Evolutionary conservation across 345 rosid species (phyloP).

Genomic region (Odontarrhena argentea): DNA sequence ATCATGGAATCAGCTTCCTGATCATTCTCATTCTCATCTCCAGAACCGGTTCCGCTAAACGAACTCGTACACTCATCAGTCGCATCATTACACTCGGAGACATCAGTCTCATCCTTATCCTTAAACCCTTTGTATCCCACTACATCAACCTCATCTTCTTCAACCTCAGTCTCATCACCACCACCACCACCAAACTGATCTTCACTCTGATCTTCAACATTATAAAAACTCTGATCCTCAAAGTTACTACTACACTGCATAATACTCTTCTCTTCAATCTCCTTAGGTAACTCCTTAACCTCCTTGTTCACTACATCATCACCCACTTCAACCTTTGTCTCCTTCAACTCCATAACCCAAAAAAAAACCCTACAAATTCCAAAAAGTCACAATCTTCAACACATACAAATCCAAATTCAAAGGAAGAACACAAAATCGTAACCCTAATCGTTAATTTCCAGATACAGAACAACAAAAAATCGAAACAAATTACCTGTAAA

Average conservation of each 20-base stretch:
- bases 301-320: constrained; percentile 34
- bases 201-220: constrained; percentile 31
- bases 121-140: constrained; percentile 38
- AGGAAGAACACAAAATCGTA: too few species aligned
- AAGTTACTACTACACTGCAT: constrained; percentile 46
- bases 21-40: constrained; percentile 55
- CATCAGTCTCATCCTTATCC: constrained; percentile 21
- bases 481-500: too few species aligned
- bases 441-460: too few species aligned
- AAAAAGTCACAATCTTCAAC: too few species aligned
- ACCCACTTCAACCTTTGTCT: constrained; percentile 36
- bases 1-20: constrained; percentile 69
- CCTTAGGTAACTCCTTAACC: constrained; percentile 29
- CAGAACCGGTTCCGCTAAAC: constrained; percentile 62
- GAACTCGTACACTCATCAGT: constrained; percentile 78
- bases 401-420: too few species aligned
- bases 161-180: constrained; percentile 20
- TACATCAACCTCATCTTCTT: constrained; percentile 60
- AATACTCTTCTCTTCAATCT: constrained; percentile 36
- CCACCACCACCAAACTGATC: constrained; percentile 25
- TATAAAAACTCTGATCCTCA: constrained; percentile 45
- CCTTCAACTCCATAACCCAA: constrained; percentile 43
- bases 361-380: background rate
- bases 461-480: too few species aligned
- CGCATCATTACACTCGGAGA: constrained; percentile 45